Evolutionary conservation across 768 basidiomycete genomes (phyloP).

Genomic region (Boletellus sp.): DNA sequence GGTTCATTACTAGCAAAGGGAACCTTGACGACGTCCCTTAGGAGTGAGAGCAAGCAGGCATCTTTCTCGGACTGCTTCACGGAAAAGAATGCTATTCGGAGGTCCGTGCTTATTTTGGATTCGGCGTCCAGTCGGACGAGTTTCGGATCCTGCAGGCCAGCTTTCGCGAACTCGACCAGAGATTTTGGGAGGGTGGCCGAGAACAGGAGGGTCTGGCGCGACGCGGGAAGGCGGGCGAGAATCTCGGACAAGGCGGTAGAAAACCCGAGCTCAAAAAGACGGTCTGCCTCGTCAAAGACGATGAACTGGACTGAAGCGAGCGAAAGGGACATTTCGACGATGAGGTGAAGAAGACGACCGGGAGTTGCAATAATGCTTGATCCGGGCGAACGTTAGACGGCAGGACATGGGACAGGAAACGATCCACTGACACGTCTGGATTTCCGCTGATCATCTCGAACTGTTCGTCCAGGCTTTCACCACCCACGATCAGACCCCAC

Average conservation of each 20-base stretch:
- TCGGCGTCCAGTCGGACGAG: conserved; percentile 96
- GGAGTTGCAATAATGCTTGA: conserved; percentile 94
- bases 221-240: conserved; percentile 77
- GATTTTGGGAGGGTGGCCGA: conserved; percentile 96
- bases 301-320: conserved; percentile 83
- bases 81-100: conserved; percentile 92
- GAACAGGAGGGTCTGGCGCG: conserved; percentile 90
- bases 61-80: conserved; percentile 94
- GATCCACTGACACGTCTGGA: conserved; percentile 80
- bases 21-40: conserved; percentile 84
- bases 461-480: conserved; percentile 93
- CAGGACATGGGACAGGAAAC: conserved; percentile 4
- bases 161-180: conserved; percentile 97
- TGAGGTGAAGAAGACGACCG: conserved; percentile 92
- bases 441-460: conserved; percentile 93
- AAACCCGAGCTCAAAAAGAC: conserved; percentile 98
- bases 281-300: conserved; percentile 97
- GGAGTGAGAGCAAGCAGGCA: conserved; percentile 76
- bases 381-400: conserved; percentile 11
- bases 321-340: conserved; percentile 95
- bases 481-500: conserved; percentile 95
- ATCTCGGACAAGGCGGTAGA: conserved; percentile 90
- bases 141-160: conserved; percentile 89
- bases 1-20: conserved; percentile 47
- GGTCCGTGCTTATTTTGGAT: conserved; percentile 90